Evolutionary conservation across 106 monocot genomes (phyloP).

Genomic region (Xerophyta viscosa): DNA sequence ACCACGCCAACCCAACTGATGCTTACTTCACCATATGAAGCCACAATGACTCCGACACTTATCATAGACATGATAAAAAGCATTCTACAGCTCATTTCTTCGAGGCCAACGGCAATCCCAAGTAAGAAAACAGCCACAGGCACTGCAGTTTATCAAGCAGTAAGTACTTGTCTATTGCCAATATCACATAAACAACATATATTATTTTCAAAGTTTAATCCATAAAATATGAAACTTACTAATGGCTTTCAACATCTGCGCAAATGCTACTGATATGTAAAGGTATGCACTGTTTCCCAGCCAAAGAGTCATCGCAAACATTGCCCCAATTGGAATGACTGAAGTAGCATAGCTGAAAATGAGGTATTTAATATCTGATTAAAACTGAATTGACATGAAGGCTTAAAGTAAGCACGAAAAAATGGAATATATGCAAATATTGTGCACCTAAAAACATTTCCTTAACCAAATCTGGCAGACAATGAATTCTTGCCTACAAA

Average conservation of each 20-base stretch:
- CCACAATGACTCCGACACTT: constrained; percentile 86
- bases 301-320: constrained; percentile 99
- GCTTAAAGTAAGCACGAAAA: too few relatives aligned
- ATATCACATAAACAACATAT: too few relatives aligned
- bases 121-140: constrained; percentile 95
- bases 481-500: too few relatives aligned
- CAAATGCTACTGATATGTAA: constrained; percentile 98
- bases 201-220: not conserved
- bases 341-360: constrained; percentile 72
- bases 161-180: too few relatives aligned
- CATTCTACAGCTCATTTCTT: constrained; percentile 78
- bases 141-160: constrained; percentile 75
- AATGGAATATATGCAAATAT: too few relatives aligned
- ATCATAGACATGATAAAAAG: constrained; percentile 79
- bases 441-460: too few relatives aligned
- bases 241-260: constrained; percentile 96
- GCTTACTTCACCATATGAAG: constrained; percentile 86
- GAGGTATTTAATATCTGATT: not conserved
- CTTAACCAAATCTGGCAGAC: too few relatives aligned
- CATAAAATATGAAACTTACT: constrained; percentile 42
- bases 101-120: constrained; percentile 68
- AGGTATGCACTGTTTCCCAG: constrained; percentile 97
- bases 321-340: constrained; percentile 91
- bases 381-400: too few relatives aligned
- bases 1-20: constrained; percentile 92